phyloP scores from a whole-genome alignment of 805 yeast species.

The Monosporozyma aquatica region DNA sequence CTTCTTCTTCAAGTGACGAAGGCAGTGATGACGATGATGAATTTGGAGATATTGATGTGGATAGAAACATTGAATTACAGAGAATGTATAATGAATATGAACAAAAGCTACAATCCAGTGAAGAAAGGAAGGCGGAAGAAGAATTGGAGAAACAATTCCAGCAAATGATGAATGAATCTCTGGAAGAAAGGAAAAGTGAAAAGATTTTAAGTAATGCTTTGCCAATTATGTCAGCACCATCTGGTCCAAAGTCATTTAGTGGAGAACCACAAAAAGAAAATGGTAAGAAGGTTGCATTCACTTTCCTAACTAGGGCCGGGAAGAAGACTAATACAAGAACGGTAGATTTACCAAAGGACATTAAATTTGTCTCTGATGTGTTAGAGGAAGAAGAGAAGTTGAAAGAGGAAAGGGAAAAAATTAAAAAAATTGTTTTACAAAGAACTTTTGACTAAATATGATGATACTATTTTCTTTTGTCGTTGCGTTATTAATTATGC shows the following conservation, averaged over 20 bases:
- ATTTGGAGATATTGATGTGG: slow-evolving; percentile 20
- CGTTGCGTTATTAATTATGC: not conserved
- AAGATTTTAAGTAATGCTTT: slow-evolving; percentile 20
- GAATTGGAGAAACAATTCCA: slow-evolving; percentile 51
- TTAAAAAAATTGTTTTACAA: slow-evolving; percentile 45
- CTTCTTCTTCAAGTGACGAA: slow-evolving; percentile 8
- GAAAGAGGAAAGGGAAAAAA: slow-evolving; percentile 44
- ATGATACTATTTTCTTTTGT: not conserved
- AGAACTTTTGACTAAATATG: slow-evolving; percentile 26
- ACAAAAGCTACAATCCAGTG: slow-evolving; percentile 31
- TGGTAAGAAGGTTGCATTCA: slow-evolving; percentile 35
- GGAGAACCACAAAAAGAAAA: not conserved
- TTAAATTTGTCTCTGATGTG: slow-evolving; percentile 45
- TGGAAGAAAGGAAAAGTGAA: slow-evolving; percentile 33
- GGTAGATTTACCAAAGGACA: slow-evolving; percentile 44
- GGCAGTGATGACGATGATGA: slow-evolving; percentile 18
- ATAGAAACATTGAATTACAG: slow-evolving; percentile 27
- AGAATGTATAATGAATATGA: slow-evolving; percentile 34
- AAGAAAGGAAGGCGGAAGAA: slow-evolving; percentile 39
- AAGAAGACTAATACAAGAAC: slow-evolving; percentile 37
- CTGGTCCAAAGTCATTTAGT: not conserved
- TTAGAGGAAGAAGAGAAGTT: slow-evolving; percentile 42
- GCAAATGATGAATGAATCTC: slow-evolving; percentile 42
- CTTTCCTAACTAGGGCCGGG: slow-evolving; percentile 48
- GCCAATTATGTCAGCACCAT: slow-evolving; percentile 13